phyloP scores from a whole-genome alignment of 179 eudicot species.

The Spinacia oleracea region DNA sequence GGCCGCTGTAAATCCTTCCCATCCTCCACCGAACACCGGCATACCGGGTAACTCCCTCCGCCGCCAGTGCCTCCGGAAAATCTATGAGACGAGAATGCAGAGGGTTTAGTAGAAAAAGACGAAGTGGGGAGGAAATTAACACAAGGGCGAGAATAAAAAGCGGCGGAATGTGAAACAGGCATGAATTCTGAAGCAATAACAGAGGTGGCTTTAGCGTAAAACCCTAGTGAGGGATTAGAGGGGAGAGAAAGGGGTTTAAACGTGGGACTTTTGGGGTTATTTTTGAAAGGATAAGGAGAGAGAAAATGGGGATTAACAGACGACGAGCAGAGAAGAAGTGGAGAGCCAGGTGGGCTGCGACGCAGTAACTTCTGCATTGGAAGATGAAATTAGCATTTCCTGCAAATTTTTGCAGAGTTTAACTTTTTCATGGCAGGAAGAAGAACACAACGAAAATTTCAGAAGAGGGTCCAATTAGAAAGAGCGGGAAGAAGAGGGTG shows the following conservation, averaged over 20 bases:
- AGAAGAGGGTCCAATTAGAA: slow-evolving; percentile 23
- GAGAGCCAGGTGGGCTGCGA: slow-evolving; percentile 38
- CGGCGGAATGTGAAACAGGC: slow-evolving; percentile 15
- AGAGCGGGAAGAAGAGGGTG: background rate
- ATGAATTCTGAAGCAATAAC: background rate
- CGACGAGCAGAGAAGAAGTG: slow-evolving; percentile 22
- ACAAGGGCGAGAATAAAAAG: slow-evolving; percentile 28
- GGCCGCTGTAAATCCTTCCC: slow-evolving; percentile 32
- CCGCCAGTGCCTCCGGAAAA: background rate
- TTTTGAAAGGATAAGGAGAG: slow-evolving; percentile 20
- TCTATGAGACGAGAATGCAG: background rate
- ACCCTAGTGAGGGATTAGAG: background rate
- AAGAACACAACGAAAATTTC: background rate
- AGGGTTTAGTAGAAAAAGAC: background rate
- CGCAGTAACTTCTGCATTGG: slow-evolving; percentile 63
- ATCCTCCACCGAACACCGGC: slow-evolving; percentile 36
- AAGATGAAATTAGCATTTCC: slow-evolving; percentile 20
- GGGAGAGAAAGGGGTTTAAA: background rate
- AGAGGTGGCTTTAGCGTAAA: slow-evolving; percentile 18
- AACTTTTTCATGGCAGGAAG: background rate
- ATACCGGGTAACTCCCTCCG: slow-evolving; percentile 31
- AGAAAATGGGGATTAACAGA: slow-evolving; percentile 12
- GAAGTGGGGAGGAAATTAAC: background rate
- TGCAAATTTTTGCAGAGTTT: background rate
- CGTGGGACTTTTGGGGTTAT: background rate